Conservation (phyloP, 371 early-diverging fungal species). For the Cokeromyces recurvatus region DNA sequence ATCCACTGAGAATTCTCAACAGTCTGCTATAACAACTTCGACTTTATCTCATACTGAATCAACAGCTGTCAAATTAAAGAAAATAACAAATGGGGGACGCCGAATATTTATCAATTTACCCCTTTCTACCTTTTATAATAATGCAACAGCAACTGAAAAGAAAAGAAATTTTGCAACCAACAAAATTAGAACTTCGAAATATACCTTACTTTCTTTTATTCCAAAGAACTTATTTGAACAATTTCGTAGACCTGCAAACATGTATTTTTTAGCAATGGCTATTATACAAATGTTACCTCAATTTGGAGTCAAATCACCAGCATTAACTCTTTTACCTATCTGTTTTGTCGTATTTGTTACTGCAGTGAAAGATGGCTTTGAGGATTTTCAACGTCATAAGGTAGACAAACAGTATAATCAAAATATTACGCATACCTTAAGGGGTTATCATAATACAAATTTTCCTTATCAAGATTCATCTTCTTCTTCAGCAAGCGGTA, state of each 20-base stretch:
- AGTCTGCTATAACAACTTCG: too few relatives aligned
- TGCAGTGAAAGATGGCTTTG: constrained; percentile 93
- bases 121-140: constrained; percentile 44
- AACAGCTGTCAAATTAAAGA: constrained; percentile 30
- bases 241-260: constrained; percentile 91
- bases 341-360: constrained; percentile 83
- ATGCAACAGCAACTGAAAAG: background rate
- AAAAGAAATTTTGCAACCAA: constrained; percentile 46
- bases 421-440: constrained; percentile 63
- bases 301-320: constrained; percentile 69
- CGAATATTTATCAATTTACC: constrained; percentile 67
- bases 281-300: constrained; percentile 83
- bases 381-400: constrained; percentile 92
- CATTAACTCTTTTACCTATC: constrained; percentile 87
- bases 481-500: too few relatives aligned
- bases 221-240: constrained; percentile 97
- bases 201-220: constrained; percentile 87
- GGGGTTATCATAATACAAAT: constrained; percentile 77
- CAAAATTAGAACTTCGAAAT: constrained; percentile 86
- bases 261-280: constrained; percentile 94
- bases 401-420: constrained; percentile 87
- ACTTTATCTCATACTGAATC: too few relatives aligned
- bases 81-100: constrained; percentile 36
- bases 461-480: background rate
- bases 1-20: too few relatives aligned